Base-by-base conservation (phyloP, 192 early-diverging fungal genomes). In the Gryganskiella cystojenkinii region DNA sequence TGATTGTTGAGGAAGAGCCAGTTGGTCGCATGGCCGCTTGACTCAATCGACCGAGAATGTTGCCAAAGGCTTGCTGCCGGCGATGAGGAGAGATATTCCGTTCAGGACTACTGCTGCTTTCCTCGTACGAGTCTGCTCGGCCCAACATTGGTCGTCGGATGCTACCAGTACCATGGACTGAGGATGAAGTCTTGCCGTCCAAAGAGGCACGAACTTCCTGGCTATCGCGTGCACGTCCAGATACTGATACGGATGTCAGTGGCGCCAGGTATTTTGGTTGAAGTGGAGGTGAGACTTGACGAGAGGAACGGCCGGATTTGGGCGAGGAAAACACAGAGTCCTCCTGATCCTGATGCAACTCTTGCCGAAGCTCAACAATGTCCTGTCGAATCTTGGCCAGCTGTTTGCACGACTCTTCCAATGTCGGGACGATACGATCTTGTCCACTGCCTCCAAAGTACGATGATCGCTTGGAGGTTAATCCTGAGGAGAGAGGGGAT, bases 381-480 rank as follows among this genome's bases (percentile, higher is more conserved):
- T 78, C 73, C 31, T 78, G 65, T 34, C 73, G 65, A 8, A 78
- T 68, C 37, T 69, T 69, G 27, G 65, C 65, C 15, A 78, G 34
- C 33, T 64, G 73, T 55, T 75, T 67, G 30, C 59, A 67, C 6
- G 64, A 75, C 45, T 78, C 73, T 53, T 78, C 73, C 33, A 78
- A n/a, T 0, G 73, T 64, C 10, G 73, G 65, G 3, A 67, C 53
- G 10, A 63, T 20, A 15, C 53, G 65, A 5, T 67, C 73, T 11
- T 59, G 33, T 27, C 73, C 64, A 22, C 60, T 54, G 3, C 53
- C 58, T 1, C 52, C 72, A 31, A 61, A 57, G 30, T 68, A 15
- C 2, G 73, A 78, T 7, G 73, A 78, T 13, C 73, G 73, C 55
- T 69, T 78, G n/a, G 65, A 78, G 2, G 54, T 56, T 5, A 46